phyloP scores from a whole-genome alignment of 305 asterid species.

The Fraxinus dipetala region DNA sequence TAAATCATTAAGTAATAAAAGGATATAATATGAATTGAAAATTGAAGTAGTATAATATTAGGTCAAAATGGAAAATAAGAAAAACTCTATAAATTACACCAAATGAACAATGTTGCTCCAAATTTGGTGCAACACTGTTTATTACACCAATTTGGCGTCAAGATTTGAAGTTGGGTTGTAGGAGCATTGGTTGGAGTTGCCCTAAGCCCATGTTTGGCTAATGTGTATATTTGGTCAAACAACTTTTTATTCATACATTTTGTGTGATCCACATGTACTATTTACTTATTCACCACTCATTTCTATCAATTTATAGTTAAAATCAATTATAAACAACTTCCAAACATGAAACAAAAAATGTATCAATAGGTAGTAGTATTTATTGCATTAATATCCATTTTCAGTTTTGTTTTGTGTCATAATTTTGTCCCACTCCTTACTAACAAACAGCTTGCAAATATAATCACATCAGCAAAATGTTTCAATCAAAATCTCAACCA shows the following conservation, averaged over 20 bases:
- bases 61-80: neutral
- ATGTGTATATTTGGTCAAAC: neutral
- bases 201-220: neutral
- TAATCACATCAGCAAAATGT: neutral
- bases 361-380: neutral
- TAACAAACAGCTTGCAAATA: neutral
- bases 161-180: neutral
- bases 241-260: neutral
- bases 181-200: neutral
- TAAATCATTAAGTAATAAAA: neutral
- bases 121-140: neutral
- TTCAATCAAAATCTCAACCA: conserved; percentile 13
- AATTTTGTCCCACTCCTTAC: neutral
- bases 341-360: neutral
- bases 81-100: neutral
- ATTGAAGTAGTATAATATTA: neutral
- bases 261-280: neutral
- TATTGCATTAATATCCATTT: neutral
- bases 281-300: neutral
- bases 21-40: neutral
- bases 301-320: neutral
- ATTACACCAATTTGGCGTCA: neutral
- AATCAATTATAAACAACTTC: neutral
- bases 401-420: neutral
- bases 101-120: neutral